Evolutionary conservation across 2,329 filamentous ascomycete genomes (phyloP), one percentile per base, ranked within the genome.

Genomic region (Rachicladosporium sp.): DNA sequence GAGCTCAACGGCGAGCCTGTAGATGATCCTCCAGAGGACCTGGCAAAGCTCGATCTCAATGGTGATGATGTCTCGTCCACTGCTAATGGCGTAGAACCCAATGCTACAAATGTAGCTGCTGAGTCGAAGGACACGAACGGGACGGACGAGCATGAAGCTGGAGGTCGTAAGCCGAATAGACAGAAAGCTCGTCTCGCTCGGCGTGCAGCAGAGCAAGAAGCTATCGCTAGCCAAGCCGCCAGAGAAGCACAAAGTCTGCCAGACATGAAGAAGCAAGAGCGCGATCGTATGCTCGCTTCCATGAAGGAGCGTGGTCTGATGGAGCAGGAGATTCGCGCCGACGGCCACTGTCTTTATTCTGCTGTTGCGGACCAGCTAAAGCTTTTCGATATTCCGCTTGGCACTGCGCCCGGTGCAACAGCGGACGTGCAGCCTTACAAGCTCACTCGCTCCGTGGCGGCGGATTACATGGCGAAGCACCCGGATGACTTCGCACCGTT

Each of bases 261-360:
- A 6, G 78, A 93, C 63, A 73, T 79, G 57, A 78, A 83, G 43
- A 71, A 72, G 33, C 64, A 73, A 38, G 87, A 94, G 65, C 71
- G 76, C 50, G 67, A 73, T 37, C 71, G 73, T 35, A 88, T 98
- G 78, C 67, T 74, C 42, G 66, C 67, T 21, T 73, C 75, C 31
- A 81, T 95, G 57, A 63, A 68, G 39, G 65, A 69, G 33, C 65
- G 80, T 42, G 69, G 69, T 1, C 70, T 96, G 10, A 67, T 66
- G 12, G 84, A 95, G 65, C 74, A 82, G 51, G 78, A 85, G 43
- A 87, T 98, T 42, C 74, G 74, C 31, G 86, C 91, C 0, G 89
- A 98, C 61, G 91, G 91, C 0, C 91, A 98, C 64, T 98, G 91
- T 57, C 67, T 98, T 10, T 98, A 96, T 63, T 82, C 86, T 10